A percentile compares a stretch with the other conserved stretches of the same genome.
Conservation (phyloP, 2,329 filamentous ascomycete species). For the Onygena corvina region DNA sequence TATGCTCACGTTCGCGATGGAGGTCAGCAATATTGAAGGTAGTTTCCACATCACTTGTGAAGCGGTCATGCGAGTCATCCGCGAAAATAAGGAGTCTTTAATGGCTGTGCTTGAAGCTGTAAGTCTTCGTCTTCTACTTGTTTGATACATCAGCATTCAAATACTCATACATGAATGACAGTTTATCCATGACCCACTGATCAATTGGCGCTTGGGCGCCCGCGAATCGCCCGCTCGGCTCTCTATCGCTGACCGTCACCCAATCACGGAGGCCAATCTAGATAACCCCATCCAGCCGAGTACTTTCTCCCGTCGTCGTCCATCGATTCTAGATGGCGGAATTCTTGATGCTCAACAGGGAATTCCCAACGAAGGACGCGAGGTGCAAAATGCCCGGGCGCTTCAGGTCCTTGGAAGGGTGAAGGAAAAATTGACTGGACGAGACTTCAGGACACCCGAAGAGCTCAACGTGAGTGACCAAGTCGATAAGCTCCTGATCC, state of each 20-base stretch:
- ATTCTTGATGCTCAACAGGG: slow-evolving; percentile 34
- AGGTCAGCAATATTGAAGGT: slow-evolving; percentile 98
- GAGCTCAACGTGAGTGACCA: slow-evolving; percentile 77
- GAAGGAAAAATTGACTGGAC: slow-evolving; percentile 86
- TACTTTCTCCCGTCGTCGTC: slow-evolving; percentile 54
- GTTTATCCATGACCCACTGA: slow-evolving; percentile 98
- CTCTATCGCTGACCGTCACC: slow-evolving; percentile 50
- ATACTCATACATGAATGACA: slow-evolving; percentile 26
- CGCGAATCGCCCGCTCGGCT: slow-evolving; percentile 50
- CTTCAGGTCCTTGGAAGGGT: slow-evolving; percentile 84
- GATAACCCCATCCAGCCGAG: slow-evolving; percentile 48
- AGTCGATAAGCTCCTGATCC: slow-evolving; percentile 86
- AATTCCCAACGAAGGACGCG: slow-evolving; percentile 39
- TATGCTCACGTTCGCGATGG: slow-evolving; percentile 99
- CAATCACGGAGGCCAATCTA: slow-evolving; percentile 39
- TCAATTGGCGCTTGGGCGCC: slow-evolving; percentile 78
- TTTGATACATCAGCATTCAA: neutral
- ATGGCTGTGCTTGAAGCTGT: slow-evolving; percentile 97
- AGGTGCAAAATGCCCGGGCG: slow-evolving; percentile 86
- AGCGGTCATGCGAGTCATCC: slow-evolving; percentile 91
- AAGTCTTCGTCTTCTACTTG: slow-evolving; percentile 36
- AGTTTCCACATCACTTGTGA: slow-evolving; percentile 97
- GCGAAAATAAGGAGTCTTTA: slow-evolving; percentile 94
- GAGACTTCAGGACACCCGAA: slow-evolving; percentile 76
- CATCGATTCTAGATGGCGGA: slow-evolving; percentile 54